Evolutionary conservation across 192 early-diverging fungal species (phyloP).

Genomic region (Piromyces sp.): DNA sequence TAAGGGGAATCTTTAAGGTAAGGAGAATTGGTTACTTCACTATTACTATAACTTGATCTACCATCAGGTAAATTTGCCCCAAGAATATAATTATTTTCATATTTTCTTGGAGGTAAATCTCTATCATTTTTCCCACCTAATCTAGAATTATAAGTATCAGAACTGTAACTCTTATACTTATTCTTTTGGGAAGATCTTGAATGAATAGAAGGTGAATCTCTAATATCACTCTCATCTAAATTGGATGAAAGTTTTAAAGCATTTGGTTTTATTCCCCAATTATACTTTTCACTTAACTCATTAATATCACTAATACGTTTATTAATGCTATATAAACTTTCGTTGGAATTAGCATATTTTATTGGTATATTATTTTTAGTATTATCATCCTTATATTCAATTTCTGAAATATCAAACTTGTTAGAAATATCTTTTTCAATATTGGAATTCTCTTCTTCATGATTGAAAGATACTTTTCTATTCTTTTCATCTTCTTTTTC

Average conservation of each 20-base stretch:
- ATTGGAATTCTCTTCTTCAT: background rate
- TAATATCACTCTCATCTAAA: background rate
- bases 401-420: background rate
- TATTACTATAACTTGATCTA: background rate
- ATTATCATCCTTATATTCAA: background rate
- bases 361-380: background rate
- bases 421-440: background rate
- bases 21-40: background rate
- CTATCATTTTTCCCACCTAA: background rate
- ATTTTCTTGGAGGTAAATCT: background rate
- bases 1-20: background rate
- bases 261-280: background rate
- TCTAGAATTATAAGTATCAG: background rate
- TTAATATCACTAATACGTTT: background rate
- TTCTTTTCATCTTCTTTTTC: background rate
- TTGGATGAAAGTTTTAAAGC: background rate
- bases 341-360: background rate
- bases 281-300: background rate
- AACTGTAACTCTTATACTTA: background rate
- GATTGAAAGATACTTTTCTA: background rate
- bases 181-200: background rate
- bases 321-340: background rate
- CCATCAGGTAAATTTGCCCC: background rate
- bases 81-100: background rate
- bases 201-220: background rate